Percentiles rank a stretch among this genome's conserved stretches.
phyloP scores from a whole-genome alignment of 2,329 filamentous ascomycete species.

The Pyrenophora teres region DNA sequence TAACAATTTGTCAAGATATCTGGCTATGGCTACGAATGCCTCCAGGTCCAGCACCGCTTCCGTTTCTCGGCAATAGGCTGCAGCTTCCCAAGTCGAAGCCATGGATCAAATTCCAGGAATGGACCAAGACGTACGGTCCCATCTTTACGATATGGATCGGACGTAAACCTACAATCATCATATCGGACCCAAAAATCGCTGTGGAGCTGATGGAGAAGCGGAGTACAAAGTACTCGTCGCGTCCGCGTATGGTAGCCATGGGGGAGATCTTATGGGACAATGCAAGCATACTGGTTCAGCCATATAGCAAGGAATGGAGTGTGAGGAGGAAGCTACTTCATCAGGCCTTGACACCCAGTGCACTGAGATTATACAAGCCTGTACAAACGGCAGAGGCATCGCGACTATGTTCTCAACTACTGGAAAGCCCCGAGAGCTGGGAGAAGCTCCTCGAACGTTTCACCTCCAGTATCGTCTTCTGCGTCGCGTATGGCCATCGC shows the following conservation, averaged over 20 bases:
- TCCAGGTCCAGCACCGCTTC: slow-evolving; percentile 53
- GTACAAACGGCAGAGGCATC: slow-evolving; percentile 57
- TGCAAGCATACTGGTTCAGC: slow-evolving; percentile 55
- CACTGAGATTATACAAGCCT: slow-evolving; percentile 53
- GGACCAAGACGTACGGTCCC: slow-evolving; percentile 53
- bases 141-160: slow-evolving; percentile 58
- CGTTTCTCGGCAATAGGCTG: slow-evolving; percentile 50
- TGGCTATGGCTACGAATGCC: slow-evolving; percentile 49
- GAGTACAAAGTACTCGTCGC: slow-evolving; percentile 52
- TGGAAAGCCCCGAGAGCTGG: slow-evolving; percentile 49
- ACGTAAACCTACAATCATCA: slow-evolving; percentile 51
- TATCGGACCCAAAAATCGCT: slow-evolving; percentile 52
- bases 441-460: slow-evolving; percentile 56
- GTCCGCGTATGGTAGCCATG: slow-evolving; percentile 54
- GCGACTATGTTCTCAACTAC: slow-evolving; percentile 51
- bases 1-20: slow-evolving; percentile 34
- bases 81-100: slow-evolving; percentile 40
- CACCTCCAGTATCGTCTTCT: slow-evolving; percentile 57
- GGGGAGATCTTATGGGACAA: slow-evolving; percentile 53
- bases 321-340: slow-evolving; percentile 46
- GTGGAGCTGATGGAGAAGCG: slow-evolving; percentile 54
- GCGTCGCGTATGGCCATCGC: slow-evolving; percentile 57
- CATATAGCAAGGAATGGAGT: slow-evolving; percentile 55
- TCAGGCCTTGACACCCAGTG: slow-evolving; percentile 52
- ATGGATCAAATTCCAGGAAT: slow-evolving; percentile 50